phyloP scores from a whole-genome alignment of 2,329 filamentous ascomycete species.

The Ramularia collo-cygni region DNA sequence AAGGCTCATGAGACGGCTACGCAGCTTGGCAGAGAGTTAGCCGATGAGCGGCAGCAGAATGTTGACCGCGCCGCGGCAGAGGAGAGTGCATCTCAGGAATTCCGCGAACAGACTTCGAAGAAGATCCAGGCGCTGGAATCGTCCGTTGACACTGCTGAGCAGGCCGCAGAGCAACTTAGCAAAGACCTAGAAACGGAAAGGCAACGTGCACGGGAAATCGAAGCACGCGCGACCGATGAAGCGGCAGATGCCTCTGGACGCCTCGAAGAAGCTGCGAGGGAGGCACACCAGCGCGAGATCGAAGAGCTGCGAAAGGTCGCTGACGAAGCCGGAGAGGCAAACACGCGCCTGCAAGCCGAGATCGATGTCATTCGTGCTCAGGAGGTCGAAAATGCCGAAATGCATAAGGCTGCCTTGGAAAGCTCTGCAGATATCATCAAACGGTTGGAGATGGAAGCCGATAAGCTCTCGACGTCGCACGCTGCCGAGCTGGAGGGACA shows the following conservation, averaged over 20 bases:
- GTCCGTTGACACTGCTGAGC: slow-evolving; percentile 4
- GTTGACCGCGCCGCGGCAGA: neutral
- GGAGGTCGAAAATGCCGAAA: slow-evolving; percentile 11
- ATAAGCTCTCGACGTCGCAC: slow-evolving; percentile 9
- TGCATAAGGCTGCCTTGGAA: slow-evolving; percentile 9
- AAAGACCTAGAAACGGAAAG: slow-evolving; percentile 1
- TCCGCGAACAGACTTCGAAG: neutral
- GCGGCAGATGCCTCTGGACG: neutral
- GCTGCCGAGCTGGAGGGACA: slow-evolving; percentile 11
- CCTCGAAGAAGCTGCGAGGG: neutral
- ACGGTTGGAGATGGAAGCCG: slow-evolving; percentile 13
- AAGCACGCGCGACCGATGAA: neutral
- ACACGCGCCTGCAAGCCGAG: slow-evolving; percentile 7
- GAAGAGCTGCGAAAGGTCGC: slow-evolving; percentile 7
- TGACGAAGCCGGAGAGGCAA: slow-evolving; percentile 6
- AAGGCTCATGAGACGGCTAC: slow-evolving; percentile 5
- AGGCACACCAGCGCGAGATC: slow-evolving; percentile 2
- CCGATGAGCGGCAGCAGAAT: neutral
- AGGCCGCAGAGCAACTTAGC: slow-evolving; percentile 2
- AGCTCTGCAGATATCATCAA: slow-evolving; percentile 7
- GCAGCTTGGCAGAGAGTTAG: neutral
- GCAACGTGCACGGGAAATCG: neutral
- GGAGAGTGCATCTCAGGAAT: neutral
- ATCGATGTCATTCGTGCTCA: slow-evolving; percentile 7
- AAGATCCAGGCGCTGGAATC: slow-evolving; percentile 17